phyloP scores from a whole-genome alignment of 495 filamentous ascomycete species.

The Hyphodiscus hymeniophilus region DNA sequence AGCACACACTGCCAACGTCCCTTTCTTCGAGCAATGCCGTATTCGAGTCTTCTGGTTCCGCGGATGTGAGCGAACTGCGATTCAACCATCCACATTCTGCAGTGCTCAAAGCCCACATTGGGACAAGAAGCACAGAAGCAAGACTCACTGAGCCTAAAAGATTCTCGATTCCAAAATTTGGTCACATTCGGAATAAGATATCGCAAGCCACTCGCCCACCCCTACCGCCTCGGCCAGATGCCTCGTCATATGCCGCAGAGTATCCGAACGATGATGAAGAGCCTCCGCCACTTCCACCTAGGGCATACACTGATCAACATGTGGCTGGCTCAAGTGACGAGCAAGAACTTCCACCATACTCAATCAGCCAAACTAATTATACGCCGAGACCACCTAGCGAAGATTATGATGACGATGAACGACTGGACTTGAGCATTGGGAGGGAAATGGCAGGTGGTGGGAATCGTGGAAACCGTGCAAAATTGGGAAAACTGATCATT shows the following conservation, averaged over 20 bases:
- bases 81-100: constrained; percentile 68
- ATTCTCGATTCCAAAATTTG: constrained; percentile 12
- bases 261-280: constrained; percentile 17
- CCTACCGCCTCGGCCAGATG: constrained; percentile 7
- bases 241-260: constrained; percentile 12
- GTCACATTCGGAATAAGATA: constrained; percentile 16
- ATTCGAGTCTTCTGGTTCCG: constrained; percentile 19
- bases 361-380: background rate
- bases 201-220: constrained; percentile 7
- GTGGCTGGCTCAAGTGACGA: constrained; percentile 3
- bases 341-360: background rate
- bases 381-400: background rate
- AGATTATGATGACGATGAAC: constrained; percentile 32
- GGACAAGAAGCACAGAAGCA: background rate
- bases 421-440: constrained; percentile 65
- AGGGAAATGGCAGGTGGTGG: constrained; percentile 74
- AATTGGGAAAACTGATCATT: constrained; percentile 87
- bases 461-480: constrained; percentile 74
- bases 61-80: constrained; percentile 68
- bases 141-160: constrained; percentile 2
- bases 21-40: constrained; percentile 18
- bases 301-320: background rate
- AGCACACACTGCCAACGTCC: constrained; percentile 46
- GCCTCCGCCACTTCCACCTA: constrained; percentile 10
- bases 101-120: constrained; percentile 16